Evolutionary conservation across 352 stramenopile genomes (phyloP), one percentile per base, ranked within the genome.

Genomic region (Phytophthora quininea): DNA sequence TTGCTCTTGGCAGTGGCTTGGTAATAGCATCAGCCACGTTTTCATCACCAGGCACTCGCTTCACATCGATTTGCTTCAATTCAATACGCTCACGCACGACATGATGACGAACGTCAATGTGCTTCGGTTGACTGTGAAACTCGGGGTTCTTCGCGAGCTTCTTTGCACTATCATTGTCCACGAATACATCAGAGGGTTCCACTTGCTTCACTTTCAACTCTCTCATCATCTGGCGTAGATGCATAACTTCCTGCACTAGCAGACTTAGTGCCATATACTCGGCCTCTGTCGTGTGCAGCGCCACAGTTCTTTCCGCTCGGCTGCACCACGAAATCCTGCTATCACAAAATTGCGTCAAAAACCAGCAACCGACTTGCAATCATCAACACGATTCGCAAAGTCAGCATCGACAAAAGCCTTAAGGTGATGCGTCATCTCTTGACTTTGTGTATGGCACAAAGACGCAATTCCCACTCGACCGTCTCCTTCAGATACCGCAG

Each of bases 1-100:
- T 31, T 8, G 47, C 24, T 31, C 64, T 15, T 52, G 47, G 29
- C 7, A 72, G 47, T 32, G 64, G 59, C 58, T 73, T 69, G 9
- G 65, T 69, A 49, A 69, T 63, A 27, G 58, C 3, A 55, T 73
- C 66, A 32, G 66, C 58, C 38, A 73, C 43, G 47, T 73, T 73
- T 30, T 69, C 66, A 27, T 40, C 31, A 19, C 50, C 50, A 43
- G 54, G 35, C 3, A 73, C 46, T 24, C 58, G 58, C 29, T 62
- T 14, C 4, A 69, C 56, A 24, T 58, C 48, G 56, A 70, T 64
- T 43, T 74, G 42, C 0, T 64, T 63, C 11, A 51, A 42, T 7
- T 62, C 45, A 8, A 65, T 32, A 15, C 56, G 55, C 47, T 66
- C 61, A 38, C 56, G 61, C 30, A 71, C 33, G 33, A 58, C 62